Evolutionary conservation across 495 filamentous ascomycete genomes (phyloP).

Genomic region (Tuber calosporum): DNA sequence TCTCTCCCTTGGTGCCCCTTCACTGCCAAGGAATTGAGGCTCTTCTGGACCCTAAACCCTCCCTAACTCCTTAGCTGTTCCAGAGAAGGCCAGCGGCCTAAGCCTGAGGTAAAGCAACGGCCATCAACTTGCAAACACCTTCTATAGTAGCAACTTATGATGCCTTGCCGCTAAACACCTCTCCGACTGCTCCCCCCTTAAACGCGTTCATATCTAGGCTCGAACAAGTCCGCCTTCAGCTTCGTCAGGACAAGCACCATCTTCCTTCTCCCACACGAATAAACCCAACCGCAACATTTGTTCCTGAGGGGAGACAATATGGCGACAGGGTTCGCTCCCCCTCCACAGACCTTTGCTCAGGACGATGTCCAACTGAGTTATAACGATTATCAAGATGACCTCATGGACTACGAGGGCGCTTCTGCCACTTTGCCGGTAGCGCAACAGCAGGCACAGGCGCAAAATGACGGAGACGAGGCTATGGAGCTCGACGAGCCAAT

Average conservation of each 20-base stretch:
- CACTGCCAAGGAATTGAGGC: conserved; percentile 3
- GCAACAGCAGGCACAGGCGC: conserved; percentile 5
- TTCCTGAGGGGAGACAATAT: background rate
- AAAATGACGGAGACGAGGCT: conserved; percentile 26
- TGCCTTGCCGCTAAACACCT: background rate
- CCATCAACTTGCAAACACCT: background rate
- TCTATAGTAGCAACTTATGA: background rate
- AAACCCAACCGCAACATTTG: background rate
- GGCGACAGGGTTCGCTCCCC: conserved; percentile 17
- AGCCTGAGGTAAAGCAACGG: background rate
- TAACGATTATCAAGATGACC: conserved; percentile 37
- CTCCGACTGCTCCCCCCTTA: background rate
- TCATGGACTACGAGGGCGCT: conserved; percentile 40
- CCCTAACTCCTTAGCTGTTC: background rate
- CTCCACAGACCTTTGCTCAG: conserved; percentile 35
- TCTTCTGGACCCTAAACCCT: background rate
- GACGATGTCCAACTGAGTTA: conserved; percentile 33
- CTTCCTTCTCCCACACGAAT: background rate
- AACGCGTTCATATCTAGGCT: background rate
- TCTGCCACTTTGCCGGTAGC: background rate
- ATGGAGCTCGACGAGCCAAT: conserved; percentile 4
- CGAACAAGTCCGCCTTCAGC: background rate
- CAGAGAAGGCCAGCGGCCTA: background rate
- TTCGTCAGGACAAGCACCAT: background rate
- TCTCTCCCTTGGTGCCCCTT: background rate